Evolutionary conservation across 2,329 filamentous ascomycete genomes (phyloP).

Genomic region (Fusarium keratoplasticum): DNA sequence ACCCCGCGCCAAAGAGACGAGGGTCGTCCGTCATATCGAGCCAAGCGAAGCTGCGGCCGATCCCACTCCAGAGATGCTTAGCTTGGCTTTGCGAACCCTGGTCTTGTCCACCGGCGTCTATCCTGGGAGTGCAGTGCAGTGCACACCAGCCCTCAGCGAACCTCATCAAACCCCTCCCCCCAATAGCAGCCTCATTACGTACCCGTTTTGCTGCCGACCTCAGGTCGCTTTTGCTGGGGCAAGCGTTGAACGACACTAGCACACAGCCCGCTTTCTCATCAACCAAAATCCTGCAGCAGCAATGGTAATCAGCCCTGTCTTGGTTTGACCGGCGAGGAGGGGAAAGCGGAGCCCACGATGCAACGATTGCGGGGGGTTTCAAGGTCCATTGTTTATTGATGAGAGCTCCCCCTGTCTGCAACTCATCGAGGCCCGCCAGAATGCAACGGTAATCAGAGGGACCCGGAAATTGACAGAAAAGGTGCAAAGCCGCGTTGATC

Average conservation of each 20-base stretch:
- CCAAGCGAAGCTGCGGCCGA: constrained; percentile 31
- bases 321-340: constrained; percentile 38
- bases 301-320: constrained; percentile 29
- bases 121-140: constrained; percentile 6
- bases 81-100: constrained; percentile 27
- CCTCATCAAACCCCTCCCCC: constrained; percentile 18
- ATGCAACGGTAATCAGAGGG: constrained; percentile 41
- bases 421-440: constrained; percentile 33
- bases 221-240: constrained; percentile 5
- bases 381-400: constrained; percentile 18
- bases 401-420: constrained; percentile 32
- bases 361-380: constrained; percentile 27
- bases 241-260: not conserved
- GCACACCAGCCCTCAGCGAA: constrained; percentile 12
- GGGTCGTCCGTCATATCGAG: constrained; percentile 19
- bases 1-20: constrained; percentile 30
- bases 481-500: constrained; percentile 2
- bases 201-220: constrained; percentile 13
- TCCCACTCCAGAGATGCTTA: constrained; percentile 33
- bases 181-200: constrained; percentile 37
- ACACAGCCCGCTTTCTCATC: constrained; percentile 5
- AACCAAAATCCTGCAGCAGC: constrained; percentile 6
- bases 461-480: constrained; percentile 28
- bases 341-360: constrained; percentile 33
- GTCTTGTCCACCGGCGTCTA: constrained; percentile 25